Evolutionary conservation across 108 stramenopile genomes (phyloP), one percentile per base, ranked within the genome.

Genomic region (Tribonema minus): DNA sequence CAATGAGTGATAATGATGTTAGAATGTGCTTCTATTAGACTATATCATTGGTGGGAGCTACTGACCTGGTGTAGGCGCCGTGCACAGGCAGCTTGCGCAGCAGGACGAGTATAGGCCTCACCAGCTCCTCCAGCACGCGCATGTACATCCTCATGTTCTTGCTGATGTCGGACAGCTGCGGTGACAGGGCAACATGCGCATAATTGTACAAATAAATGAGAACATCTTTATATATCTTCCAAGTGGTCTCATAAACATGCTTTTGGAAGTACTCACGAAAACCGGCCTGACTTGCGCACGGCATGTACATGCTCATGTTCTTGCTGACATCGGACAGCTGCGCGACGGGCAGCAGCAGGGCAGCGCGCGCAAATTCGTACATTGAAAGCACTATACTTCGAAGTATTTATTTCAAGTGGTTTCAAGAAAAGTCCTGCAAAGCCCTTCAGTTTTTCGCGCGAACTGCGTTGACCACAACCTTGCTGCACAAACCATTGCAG

Each of bases 11-110:
- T n/a, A n/a, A n/a, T n/a, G n/a, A n/a, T n/a, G n/a, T n/a, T n/a
- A n/a, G n/a, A n/a, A n/a, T n/a, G n/a, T n/a, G n/a, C n/a, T n/a
- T n/a, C n/a, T n/a, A n/a, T n/a, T n/a, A n/a, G n/a, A n/a, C n/a
- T n/a, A n/a, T n/a, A n/a, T n/a, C n/a, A n/a, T n/a, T n/a, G n/a
- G n/a, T n/a, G n/a, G n/a, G n/a, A n/a, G n/a, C n/a, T n/a, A 33
- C 70, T 61, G n/a, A 61, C 70, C 58, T 61, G 36, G 59, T 61
- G 60, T 46, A 71, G 26, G 70, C 70, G 7, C 70, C 70, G 28
- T 58, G 59, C 0, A 37, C 6, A 4, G 70, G 70, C 36, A 61
- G 70, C 70, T 71, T 71, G 28, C 27, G 28, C 37, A 71, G 61
- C 26, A 71, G 59, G 25, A 37, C 26, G 23, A 71, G 31, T 26